Percentiles rank a stretch among this genome's conserved stretches.
Evolutionary conservation across 345 rosid species (phyloP).

Genomic region (Boechera retrofracta): DNA sequence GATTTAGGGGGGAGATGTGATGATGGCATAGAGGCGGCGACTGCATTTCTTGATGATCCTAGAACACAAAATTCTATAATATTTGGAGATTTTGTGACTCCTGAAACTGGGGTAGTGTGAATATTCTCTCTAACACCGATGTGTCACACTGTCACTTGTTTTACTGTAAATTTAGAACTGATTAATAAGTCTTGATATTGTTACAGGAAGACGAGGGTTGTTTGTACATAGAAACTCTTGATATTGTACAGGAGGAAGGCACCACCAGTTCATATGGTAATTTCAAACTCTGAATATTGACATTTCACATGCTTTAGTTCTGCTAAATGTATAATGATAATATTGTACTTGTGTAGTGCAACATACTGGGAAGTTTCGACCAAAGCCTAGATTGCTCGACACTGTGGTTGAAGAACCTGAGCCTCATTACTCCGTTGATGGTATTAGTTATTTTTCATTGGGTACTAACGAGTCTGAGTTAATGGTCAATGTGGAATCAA

Average conservation of each 20-base stretch:
- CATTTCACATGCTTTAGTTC: background rate
- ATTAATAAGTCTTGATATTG: slow-evolving; percentile 15
- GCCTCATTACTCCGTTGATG: slow-evolving; percentile 47
- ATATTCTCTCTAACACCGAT: background rate
- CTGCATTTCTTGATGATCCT: slow-evolving; percentile 20
- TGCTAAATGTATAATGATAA: background rate
- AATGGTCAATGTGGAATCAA: slow-evolving; percentile 41
- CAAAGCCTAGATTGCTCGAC: slow-evolving; percentile 53
- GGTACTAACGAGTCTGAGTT: slow-evolving; percentile 39
- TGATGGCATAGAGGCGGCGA: slow-evolving; percentile 24
- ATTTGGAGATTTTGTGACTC: slow-evolving; percentile 23
- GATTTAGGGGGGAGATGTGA: background rate
- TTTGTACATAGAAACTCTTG: slow-evolving; percentile 50
- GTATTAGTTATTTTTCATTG: slow-evolving; percentile 26
- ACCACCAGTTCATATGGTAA: slow-evolving; percentile 40
- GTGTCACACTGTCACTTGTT: background rate
- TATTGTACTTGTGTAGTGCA: slow-evolving; percentile 38
- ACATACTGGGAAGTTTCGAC: slow-evolving; percentile 51
- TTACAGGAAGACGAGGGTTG: slow-evolving; percentile 46
- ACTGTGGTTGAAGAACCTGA: slow-evolving; percentile 43
- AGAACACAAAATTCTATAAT: slow-evolving; percentile 30
- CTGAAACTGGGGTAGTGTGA: slow-evolving; percentile 29
- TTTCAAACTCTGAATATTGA: slow-evolving; percentile 5
- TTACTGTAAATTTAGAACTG: slow-evolving; percentile 2
- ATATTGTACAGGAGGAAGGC: slow-evolving; percentile 48